Evolutionary conservation across 345 rosid genomes (phyloP).

Genomic region (Atalantia buxifolia): DNA sequence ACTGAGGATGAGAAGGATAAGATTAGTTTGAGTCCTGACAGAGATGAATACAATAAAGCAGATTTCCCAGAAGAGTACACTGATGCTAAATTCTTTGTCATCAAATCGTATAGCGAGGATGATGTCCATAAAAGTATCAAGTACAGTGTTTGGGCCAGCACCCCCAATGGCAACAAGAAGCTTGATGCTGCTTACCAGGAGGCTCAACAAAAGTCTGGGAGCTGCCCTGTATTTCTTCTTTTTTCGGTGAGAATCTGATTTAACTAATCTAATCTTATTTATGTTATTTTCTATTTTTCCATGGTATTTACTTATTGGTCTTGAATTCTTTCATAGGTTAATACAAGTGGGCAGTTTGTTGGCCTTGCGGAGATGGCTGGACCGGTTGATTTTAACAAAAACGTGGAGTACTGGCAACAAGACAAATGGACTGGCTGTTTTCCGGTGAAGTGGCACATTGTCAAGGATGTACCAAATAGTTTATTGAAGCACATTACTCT

Average conservation of each 20-base stretch:
- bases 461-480: constrained; percentile 94
- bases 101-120: constrained; percentile 97
- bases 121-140: constrained; percentile 95
- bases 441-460: constrained; percentile 89
- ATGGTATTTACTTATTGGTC: neutral
- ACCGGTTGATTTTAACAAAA: constrained; percentile 77
- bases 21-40: constrained; percentile 37
- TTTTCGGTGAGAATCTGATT: constrained; percentile 66
- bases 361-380: constrained; percentile 95
- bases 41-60: constrained; percentile 59
- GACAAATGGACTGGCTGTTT: constrained; percentile 98
- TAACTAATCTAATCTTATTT: neutral
- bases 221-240: constrained; percentile 76
- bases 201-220: constrained; percentile 63
- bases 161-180: constrained; percentile 93
- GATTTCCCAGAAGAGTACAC: constrained; percentile 66
- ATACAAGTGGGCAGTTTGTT: constrained; percentile 95
- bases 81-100: constrained; percentile 79
- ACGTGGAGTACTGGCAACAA: constrained; percentile 87
- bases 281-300: neutral
- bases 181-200: constrained; percentile 89
- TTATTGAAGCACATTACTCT: constrained; percentile 85
- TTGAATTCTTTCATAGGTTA: constrained; percentile 47
- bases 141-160: constrained; percentile 93
- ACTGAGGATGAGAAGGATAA: constrained; percentile 40